Evolutionary conservation across 2,329 filamentous ascomycete genomes (phyloP).

Genomic region (Pestalotiopsis sp.): DNA sequence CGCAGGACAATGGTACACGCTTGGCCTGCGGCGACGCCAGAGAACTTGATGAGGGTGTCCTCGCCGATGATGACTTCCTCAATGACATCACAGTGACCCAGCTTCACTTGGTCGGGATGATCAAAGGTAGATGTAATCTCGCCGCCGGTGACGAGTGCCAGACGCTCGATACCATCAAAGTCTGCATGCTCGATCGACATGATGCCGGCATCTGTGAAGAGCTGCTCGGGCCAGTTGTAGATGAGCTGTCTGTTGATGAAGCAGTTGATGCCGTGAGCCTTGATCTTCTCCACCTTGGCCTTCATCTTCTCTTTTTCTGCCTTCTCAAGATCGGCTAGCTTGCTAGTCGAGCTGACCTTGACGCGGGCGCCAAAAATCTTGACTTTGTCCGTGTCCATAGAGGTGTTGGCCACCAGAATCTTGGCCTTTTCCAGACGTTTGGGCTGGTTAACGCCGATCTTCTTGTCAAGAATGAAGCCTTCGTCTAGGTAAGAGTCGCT

Average conservation of each 20-base stretch:
- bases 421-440: constrained; percentile 98
- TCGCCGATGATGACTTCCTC: constrained; percentile 99
- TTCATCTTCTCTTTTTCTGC: constrained; percentile 99
- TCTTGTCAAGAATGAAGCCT: constrained; percentile 98
- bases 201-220: constrained; percentile 96
- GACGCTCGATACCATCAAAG: constrained; percentile 94
- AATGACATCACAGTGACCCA: constrained; percentile 92
- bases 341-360: constrained; percentile 94
- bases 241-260: constrained; percentile 99
- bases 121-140: constrained; percentile 98
- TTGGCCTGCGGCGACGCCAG: constrained; percentile 88
- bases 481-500: constrained; percentile 97
- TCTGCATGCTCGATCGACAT: constrained; percentile 99
- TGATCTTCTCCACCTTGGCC: constrained; percentile 98
- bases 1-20: constrained; percentile 97
- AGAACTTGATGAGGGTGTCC: constrained; percentile 97
- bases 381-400: constrained; percentile 99
- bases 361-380: constrained; percentile 98
- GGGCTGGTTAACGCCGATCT: constrained; percentile 97
- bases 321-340: constrained; percentile 97
- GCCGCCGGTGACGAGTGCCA: constrained; percentile 93
- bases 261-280: constrained; percentile 98
- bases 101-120: constrained; percentile 94
- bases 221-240: constrained; percentile 99
- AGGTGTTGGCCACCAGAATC: constrained; percentile 95